These are phyloP conservation scores for Pseudogymnoascus sp. DNA, from an alignment of 2,329 filamentous ascomycete species.

Conservation along the genomic window DNA sequence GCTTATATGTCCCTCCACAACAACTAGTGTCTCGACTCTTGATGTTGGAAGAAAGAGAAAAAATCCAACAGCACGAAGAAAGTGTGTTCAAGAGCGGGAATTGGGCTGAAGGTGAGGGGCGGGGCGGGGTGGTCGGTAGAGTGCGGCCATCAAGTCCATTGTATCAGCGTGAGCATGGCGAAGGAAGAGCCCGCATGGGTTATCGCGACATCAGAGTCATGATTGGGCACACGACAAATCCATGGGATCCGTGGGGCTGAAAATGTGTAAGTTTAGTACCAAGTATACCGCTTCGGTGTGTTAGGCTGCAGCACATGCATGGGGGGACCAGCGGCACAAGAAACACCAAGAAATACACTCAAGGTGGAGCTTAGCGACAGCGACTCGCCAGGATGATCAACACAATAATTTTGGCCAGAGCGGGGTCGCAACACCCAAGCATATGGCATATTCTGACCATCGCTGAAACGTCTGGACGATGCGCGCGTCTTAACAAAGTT, in stretches of 20 bases:
- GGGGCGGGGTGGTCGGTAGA: constrained; percentile 1
- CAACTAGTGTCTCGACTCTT: constrained; percentile 2
- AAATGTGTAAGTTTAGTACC: neutral
- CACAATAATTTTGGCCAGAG: neutral
- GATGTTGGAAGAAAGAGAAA: neutral
- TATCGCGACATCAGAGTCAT: neutral
- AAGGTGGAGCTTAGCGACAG: constrained; percentile 3
- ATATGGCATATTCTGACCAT: neutral
- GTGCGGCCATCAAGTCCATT: neutral
- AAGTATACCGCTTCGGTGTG: neutral
- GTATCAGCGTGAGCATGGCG: constrained; percentile 3
- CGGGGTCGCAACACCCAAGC: neutral
- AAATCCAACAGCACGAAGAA: constrained; percentile 1
- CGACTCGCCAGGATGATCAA: neutral
- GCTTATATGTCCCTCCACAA: constrained; percentile 5
- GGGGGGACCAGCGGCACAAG: neutral
- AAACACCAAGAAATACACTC: neutral
- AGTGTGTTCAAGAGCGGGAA: neutral
- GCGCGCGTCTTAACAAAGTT: constrained; percentile 1
- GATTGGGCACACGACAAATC: constrained; percentile 2
- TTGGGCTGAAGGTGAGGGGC: constrained; percentile 8
- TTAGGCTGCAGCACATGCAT: constrained; percentile 4
- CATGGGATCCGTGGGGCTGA: constrained; percentile 6
- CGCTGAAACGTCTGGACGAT: neutral
- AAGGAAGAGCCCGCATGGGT: neutral